Conservation (phyloP, 495 filamentous ascomycete genomes). For the Lepidopterella palustris region DNA sequence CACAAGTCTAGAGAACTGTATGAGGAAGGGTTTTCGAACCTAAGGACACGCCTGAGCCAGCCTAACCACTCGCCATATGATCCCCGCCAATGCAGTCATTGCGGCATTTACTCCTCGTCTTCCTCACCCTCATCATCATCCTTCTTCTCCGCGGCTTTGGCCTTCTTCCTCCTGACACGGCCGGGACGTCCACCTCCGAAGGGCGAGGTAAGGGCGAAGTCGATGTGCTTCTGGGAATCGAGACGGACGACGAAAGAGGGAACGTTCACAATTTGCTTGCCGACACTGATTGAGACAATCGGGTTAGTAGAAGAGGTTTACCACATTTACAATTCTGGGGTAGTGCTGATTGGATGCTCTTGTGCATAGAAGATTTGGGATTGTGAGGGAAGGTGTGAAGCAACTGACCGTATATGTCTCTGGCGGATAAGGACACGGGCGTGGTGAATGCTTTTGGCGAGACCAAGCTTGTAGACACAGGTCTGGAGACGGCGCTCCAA, state of each 20-base stretch:
- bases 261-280: constrained; percentile 99
- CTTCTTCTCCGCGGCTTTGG: constrained; percentile 80
- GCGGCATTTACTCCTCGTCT: constrained; percentile 70
- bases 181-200: constrained; percentile 96
- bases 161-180: constrained; percentile 98
- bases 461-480: constrained; percentile 98
- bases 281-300: constrained; percentile 51
- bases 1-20: no score
- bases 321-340: no score
- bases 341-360: no score
- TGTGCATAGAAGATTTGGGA: no score
- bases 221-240: constrained; percentile 99
- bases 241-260: constrained; percentile 98
- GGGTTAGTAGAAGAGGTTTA: no score
- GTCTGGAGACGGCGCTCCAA: constrained; percentile 98
- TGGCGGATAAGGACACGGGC: constrained; percentile 98
- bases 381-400: constrained; percentile 3
- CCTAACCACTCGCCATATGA: neutral
- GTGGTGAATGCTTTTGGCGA: constrained; percentile 99
- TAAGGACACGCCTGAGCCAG: neutral
- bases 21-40: no score
- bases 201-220: constrained; percentile 94
- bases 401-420: constrained; percentile 80
- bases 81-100: neutral
- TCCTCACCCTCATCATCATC: constrained; percentile 78